Evolutionary conservation across 768 basidiomycete genomes (phyloP).

Genomic region (Leucogyrophana mollusca): DNA sequence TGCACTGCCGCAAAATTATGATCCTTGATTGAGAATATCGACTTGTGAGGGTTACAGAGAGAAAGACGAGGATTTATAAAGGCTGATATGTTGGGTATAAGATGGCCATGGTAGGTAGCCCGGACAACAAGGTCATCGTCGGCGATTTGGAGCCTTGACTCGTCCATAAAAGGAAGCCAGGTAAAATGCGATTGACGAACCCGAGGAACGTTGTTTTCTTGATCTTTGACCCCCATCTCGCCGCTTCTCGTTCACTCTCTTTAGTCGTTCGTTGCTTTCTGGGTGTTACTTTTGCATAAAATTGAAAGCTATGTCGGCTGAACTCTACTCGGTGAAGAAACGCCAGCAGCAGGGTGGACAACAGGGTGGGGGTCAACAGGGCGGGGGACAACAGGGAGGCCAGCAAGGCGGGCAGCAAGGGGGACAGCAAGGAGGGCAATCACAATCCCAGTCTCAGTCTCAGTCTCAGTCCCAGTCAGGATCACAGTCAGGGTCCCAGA

Average conservation of each 20-base stretch:
- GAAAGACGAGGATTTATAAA: too few relatives aligned
- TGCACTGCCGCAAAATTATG: too few relatives aligned
- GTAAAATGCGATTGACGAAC: background rate
- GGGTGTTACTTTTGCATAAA: background rate
- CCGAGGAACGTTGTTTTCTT: constrained; percentile 7
- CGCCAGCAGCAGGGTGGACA: constrained; percentile 7
- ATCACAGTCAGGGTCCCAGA: constrained; percentile 1
- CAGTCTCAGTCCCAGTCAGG: constrained; percentile 6
- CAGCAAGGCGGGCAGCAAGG: constrained; percentile 1
- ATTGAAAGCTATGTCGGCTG: background rate
- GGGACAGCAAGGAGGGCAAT: constrained; percentile 7
- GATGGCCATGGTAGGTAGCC: too few relatives aligned
- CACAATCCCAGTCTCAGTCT: background rate
- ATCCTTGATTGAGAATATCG: too few relatives aligned
- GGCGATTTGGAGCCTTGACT: background rate
- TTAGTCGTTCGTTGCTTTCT: constrained; percentile 1
- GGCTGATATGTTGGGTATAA: too few relatives aligned
- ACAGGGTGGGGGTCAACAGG: constrained; percentile 1
- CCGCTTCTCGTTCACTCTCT: constrained; percentile 5
- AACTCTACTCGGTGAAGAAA: background rate
- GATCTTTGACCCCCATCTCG: background rate
- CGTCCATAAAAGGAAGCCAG: constrained; percentile 5
- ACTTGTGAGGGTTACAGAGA: too few relatives aligned
- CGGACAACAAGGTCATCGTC: background rate
- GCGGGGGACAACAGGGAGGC: constrained; percentile 3